These are phyloP conservation scores for Anethum foeniculum DNA, from an alignment of 140 eudicot species.

Conservation along the genomic window DNA sequence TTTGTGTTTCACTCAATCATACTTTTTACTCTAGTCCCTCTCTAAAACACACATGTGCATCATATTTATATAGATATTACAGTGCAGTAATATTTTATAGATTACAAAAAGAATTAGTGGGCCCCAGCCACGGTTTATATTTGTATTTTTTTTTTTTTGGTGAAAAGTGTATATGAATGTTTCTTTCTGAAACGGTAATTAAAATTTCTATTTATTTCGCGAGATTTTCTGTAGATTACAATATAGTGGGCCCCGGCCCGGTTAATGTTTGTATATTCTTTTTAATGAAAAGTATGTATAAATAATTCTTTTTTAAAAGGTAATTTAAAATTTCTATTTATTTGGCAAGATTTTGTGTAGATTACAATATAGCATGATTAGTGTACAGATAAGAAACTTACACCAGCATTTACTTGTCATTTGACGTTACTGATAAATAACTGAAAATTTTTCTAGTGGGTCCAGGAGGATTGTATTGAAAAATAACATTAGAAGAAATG, in stretches of 20 bases:
- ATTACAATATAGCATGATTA: neutral
- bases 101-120: neutral
- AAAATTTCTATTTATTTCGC: no score
- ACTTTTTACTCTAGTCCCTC: neutral
- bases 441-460: neutral
- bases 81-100: constrained; percentile 8
- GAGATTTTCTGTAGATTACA: no score
- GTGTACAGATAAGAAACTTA: neutral
- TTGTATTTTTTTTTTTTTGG: no score
- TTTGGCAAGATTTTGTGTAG: neutral
- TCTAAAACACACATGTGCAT: neutral
- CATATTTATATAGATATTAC: neutral
- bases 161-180: neutral
- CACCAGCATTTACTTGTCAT: neutral
- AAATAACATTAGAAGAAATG: no score
- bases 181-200: no score
- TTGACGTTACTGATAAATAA: neutral
- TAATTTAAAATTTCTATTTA: no score
- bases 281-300: no score
- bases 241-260: no score
- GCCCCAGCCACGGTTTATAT: neutral
- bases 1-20: neutral
- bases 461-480: neutral
- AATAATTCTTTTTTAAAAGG: no score
- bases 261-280: no score